These are phyloP conservation scores for Trichosporon sp. DNA, from an alignment of 1,284 basidiomycete genomes.

Conservation along the genomic window DNA sequence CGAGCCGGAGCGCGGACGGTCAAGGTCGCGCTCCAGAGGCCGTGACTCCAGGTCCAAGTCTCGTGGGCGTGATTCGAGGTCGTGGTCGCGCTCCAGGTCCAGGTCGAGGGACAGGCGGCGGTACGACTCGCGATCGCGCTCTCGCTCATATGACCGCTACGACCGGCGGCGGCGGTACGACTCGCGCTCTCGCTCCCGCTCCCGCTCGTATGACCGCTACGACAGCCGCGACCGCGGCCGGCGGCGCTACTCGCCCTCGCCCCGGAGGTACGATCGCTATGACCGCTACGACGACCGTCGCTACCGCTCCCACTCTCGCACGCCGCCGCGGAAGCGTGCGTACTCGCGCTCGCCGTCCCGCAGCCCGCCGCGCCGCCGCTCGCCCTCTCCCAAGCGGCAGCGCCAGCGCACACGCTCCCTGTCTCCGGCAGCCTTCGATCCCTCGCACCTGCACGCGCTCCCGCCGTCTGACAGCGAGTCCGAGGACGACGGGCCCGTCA, in stretches of 20 bases:
- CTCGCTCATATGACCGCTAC: constrained; percentile 4
- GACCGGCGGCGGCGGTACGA: neutral
- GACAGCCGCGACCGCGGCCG: neutral
- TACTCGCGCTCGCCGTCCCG: constrained; percentile 6
- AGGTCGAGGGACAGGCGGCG: constrained; percentile 10
- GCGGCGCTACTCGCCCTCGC: neutral
- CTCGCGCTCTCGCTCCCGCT: neutral
- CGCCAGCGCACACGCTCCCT: constrained; percentile 8
- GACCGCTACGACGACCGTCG: neutral
- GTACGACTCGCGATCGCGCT: constrained; percentile 10
- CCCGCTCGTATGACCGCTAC: constrained; percentile 3
- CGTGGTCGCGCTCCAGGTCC: constrained; percentile 13
- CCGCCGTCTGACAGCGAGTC: constrained; percentile 28
- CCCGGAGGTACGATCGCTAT: neutral
- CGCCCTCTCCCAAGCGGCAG: constrained; percentile 8
- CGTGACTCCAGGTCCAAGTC: constrained; percentile 8
- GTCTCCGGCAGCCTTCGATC: neutral
- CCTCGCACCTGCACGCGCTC: constrained; percentile 18
- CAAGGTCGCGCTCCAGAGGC: constrained; percentile 5
- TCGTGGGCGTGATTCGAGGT: constrained; percentile 8
- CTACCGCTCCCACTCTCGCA: neutral
- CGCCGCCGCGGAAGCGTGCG: constrained; percentile 5
- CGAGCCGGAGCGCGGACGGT: constrained; percentile 6
- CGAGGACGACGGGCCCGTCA: constrained; percentile 40
- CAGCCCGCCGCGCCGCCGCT: constrained; percentile 8